A percentile compares a stretch with the other conserved stretches of the same genome.
phyloP scores from a whole-genome alignment of 1,284 basidiomycete genomes.

The Calocybe gambosa region DNA sequence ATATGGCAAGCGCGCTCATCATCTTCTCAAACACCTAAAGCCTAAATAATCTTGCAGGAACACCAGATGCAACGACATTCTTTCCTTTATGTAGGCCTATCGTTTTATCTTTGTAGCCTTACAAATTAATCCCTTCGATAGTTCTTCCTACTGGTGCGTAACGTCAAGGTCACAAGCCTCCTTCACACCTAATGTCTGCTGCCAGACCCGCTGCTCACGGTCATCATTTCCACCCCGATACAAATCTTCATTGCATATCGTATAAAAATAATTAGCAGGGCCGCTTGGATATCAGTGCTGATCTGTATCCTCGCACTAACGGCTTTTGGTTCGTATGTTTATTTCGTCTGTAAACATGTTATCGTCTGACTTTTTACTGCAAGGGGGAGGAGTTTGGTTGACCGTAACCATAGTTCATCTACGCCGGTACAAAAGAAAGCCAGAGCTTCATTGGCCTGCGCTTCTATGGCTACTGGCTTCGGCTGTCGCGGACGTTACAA shows the following conservation, averaged over 20 bases:
- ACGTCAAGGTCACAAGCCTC: background rate
- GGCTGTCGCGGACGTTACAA: constrained; percentile 31
- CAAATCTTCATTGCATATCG: constrained; percentile 39
- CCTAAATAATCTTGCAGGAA: constrained; percentile 12
- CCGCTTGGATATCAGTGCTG: constrained; percentile 21
- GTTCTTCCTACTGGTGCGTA: constrained; percentile 22
- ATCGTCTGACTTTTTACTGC: background rate
- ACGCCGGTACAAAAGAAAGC: constrained; percentile 25
- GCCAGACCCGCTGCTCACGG: constrained; percentile 23
- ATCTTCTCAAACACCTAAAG: background rate
- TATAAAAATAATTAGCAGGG: constrained; percentile 30
- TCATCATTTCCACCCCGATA: constrained; percentile 33
- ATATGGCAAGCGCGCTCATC: constrained; percentile 14
- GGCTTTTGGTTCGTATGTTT: constrained; percentile 23
- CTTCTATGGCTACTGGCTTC: constrained; percentile 33
- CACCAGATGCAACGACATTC: constrained; percentile 19
- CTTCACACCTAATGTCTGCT: background rate
- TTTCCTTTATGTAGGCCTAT: constrained; percentile 22
- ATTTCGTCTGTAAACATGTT: background rate
- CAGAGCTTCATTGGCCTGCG: constrained; percentile 27
- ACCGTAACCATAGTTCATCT: constrained; percentile 19
- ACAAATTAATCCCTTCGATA: constrained; percentile 3
- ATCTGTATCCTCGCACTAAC: constrained; percentile 26
- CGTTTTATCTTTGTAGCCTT: background rate
- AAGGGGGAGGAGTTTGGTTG: constrained; percentile 27